Percentiles rank a stretch among this genome's conserved stretches.
Conservation (phyloP, 2,329 filamentous ascomycete species). For the Botryotinia narcissicola region DNA sequence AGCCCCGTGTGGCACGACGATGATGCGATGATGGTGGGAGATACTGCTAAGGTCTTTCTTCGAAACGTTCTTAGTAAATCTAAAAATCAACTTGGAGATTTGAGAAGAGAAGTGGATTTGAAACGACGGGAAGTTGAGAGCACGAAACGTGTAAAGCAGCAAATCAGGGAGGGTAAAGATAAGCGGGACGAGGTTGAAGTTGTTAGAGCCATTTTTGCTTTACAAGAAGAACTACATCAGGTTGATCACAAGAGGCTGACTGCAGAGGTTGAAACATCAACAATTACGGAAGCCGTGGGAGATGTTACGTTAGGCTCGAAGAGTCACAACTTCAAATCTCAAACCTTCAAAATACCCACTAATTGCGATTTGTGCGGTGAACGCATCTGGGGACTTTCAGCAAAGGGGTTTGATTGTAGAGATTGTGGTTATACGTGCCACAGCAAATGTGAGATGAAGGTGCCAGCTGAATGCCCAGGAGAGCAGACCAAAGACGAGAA, state of each 20-base stretch:
- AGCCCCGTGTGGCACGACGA: conserved; percentile 98
- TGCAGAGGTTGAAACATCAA: conserved; percentile 88
- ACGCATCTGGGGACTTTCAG: conserved; percentile 93
- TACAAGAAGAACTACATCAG: conserved; percentile 83
- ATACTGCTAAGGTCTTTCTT: conserved; percentile 82
- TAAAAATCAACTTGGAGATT: conserved; percentile 76
- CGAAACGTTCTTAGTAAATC: conserved; percentile 91
- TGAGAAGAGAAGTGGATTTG: conserved; percentile 80
- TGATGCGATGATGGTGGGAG: conserved; percentile 79
- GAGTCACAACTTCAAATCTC: conserved; percentile 97
- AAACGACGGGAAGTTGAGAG: conserved; percentile 82
- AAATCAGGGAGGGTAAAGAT: conserved; percentile 77
- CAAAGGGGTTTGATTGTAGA: conserved; percentile 93
- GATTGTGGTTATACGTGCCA: conserved; percentile 98
- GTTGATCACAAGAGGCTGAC: conserved; percentile 80
- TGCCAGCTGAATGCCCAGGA: conserved; percentile 90
- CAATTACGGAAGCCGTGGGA: conserved; percentile 86
- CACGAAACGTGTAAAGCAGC: conserved; percentile 69
- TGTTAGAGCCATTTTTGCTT: conserved; percentile 75
- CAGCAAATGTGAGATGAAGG: conserved; percentile 99
- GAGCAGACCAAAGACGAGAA: conserved; percentile 92
- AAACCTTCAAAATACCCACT: conserved; percentile 98
- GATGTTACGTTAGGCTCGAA: conserved; percentile 90
- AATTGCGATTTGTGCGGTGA: conserved; percentile 97
- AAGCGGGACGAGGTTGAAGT: conserved; percentile 86